A percentile compares a stretch with the other conserved stretches of the same genome.
These are phyloP conservation scores for Solanum microdontum DNA, from an alignment of 257 asterid genomes.

Conservation along the genomic window DNA sequence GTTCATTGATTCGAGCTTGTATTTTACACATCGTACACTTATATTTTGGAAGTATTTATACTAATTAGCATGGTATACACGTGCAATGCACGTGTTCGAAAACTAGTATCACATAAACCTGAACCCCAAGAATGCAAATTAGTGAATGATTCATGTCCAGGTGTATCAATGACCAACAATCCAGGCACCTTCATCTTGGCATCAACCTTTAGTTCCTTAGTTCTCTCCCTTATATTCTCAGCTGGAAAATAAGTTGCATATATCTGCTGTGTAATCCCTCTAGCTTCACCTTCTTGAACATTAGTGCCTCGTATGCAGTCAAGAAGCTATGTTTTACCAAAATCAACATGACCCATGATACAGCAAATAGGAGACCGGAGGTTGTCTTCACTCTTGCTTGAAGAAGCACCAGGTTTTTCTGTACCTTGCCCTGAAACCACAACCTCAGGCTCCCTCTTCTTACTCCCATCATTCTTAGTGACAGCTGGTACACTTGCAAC, in stretches of 20 bases:
- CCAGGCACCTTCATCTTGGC: constrained; percentile 93
- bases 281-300: constrained; percentile 83
- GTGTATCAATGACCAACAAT: constrained; percentile 89
- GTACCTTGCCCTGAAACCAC: constrained; percentile 6
- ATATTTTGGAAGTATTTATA: too few relatives aligned
- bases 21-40: too few relatives aligned
- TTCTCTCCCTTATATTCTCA: constrained; percentile 89
- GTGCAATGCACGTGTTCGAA: too few relatives aligned
- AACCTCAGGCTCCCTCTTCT: constrained; percentile 14
- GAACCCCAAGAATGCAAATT: constrained; percentile 94
- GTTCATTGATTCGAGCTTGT: too few relatives aligned
- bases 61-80: too few relatives aligned
- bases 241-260: constrained; percentile 97
- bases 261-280: constrained; percentile 91
- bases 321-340: constrained; percentile 92
- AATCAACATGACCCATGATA: constrained; percentile 98
- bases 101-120: constrained; percentile 57
- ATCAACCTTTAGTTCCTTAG: constrained; percentile 91
- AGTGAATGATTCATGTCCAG: constrained; percentile 94
- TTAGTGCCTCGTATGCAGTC: constrained; percentile 96
- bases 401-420: constrained; percentile 14
- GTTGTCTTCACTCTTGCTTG: constrained; percentile 20
- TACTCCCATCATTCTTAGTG: constrained; percentile 22
- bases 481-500: not conserved
- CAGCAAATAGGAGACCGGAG: constrained; percentile 95